Base-by-base conservation (phyloP, 257 asterid species). In the Nicotiana obtusifolia region DNA sequence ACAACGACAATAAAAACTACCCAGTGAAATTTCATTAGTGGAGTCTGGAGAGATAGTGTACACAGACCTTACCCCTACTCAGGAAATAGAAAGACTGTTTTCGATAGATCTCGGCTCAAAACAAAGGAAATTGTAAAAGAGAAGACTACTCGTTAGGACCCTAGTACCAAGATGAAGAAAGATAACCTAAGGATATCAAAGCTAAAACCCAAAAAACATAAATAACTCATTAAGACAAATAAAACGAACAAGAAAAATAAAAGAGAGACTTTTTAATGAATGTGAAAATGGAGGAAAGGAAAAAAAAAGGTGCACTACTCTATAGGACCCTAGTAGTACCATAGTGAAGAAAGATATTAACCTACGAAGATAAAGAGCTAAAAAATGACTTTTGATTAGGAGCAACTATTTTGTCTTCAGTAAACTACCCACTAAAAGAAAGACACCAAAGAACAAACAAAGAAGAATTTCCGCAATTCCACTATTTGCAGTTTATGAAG, bases 351-450 rank as follows among this genome's bases (percentile, higher is more conserved):
- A 41, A 69, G 17, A 11, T n/a, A 69, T 41, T 67, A 67, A 77
- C 15, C 65, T 54, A 17, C 56, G 14, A 30, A 54, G 81, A 77
- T 57, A 77, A 77, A 33, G 54, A 26, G 53, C 20, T 78, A 78
- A 78, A 78, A 35, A 33, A 57, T 60, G 56, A 78, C 54, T 78
- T 78, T 78, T 59, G 9, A 33, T n/a, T 78, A 78, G 37, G 65
- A 78, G 11, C 37, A 57, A 17, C 35, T 33, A 75, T 75, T 75
- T 75, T 75, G 79, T 49, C 79, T 10, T 47, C 62, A 14, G 52
- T 75, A 75, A 75, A 47, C 13, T 49, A 24, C 24, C 62, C 65
- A 28, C 65, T 41, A 37, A 33, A 33, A 84, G 4, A 16, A 49
- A 24, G 60, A 80, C 26, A 79, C n/a, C 31, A 19, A 20, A 22